Conservation (phyloP, 495 filamentous ascomycete species). For the Penicillium coffeae region DNA sequence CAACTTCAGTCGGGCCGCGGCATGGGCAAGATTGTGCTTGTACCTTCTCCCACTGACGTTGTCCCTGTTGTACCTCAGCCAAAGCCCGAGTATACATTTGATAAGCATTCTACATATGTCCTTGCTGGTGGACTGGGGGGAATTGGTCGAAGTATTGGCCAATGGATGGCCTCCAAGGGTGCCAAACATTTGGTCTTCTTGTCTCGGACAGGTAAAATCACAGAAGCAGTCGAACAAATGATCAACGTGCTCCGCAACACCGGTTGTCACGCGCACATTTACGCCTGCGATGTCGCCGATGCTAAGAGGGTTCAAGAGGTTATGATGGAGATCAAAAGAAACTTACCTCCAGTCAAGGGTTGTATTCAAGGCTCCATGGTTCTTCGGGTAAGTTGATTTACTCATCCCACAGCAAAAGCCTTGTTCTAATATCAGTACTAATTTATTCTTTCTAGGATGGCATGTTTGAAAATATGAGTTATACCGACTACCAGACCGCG, state of each 20-base stretch:
- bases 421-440: too few relatives aligned
- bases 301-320: constrained; percentile 10
- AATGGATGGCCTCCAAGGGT: constrained; percentile 36
- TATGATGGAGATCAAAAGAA: constrained; percentile 1
- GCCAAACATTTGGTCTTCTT: constrained; percentile 28
- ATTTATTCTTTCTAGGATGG: too few relatives aligned
- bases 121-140: constrained; percentile 42
- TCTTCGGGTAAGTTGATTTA: constrained; percentile 20
- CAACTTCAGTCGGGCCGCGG: not conserved
- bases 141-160: constrained; percentile 32
- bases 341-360: constrained; percentile 33
- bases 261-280: constrained; percentile 17
- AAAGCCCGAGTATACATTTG: constrained; percentile 16
- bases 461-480: not conserved
- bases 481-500: not conserved
- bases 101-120: constrained; percentile 15
- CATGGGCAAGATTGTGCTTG: constrained; percentile 10
- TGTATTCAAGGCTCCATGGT: constrained; percentile 42
- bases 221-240: constrained; percentile 10
- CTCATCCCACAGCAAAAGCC: too few relatives aligned
- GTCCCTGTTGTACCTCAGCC: constrained; percentile 14
- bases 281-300: constrained; percentile 21
- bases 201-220: constrained; percentile 14
- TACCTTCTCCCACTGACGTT: constrained; percentile 4
- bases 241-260: constrained; percentile 4